Conservation (phyloP, 2,329 filamentous ascomycete genomes). For the Ustilaginoidea virens region DNA sequence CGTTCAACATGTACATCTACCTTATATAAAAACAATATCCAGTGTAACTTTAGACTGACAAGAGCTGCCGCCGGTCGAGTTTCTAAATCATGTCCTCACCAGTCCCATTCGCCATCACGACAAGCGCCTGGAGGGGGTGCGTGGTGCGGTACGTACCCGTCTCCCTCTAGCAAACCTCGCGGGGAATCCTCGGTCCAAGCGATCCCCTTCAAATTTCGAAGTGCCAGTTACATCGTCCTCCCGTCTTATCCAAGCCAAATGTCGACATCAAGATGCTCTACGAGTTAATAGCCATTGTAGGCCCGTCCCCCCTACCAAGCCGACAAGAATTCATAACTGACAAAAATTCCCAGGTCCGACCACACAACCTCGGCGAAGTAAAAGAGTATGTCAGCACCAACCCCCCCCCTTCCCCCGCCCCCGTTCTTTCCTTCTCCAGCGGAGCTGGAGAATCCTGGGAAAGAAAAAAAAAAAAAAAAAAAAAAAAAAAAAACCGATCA, state of each 20-base stretch:
- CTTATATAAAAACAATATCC: too few species aligned
- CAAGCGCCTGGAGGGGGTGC: too few species aligned
- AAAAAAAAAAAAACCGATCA: neutral
- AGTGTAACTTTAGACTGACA: too few species aligned
- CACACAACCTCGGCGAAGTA: conserved; percentile 77
- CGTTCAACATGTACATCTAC: neutral
- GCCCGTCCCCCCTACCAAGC: conserved; percentile 16
- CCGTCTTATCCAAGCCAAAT: too few species aligned
- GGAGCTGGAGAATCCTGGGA: too few species aligned
- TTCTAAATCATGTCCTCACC: too few species aligned
- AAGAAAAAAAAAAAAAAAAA: too few species aligned
- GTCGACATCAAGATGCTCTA: conserved; percentile 77
- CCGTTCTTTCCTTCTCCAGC: conserved; percentile 1
- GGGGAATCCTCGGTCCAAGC: conserved; percentile 17
- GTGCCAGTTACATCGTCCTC: conserved; percentile 4
- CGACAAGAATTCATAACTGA: conserved; percentile 4
- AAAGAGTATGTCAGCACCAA: conserved; percentile 58
- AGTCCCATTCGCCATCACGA: too few species aligned
- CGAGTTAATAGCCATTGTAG: conserved; percentile 89
- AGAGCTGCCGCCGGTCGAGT: too few species aligned
- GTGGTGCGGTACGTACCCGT: too few species aligned
- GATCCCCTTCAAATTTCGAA: conserved; percentile 15
- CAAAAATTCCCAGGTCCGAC: conserved; percentile 56
- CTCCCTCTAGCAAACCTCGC: too few species aligned
- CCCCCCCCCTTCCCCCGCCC: conserved; percentile 3